Conservation (phyloP, 768 basidiomycete species). For the Termitomyces heimii region DNA sequence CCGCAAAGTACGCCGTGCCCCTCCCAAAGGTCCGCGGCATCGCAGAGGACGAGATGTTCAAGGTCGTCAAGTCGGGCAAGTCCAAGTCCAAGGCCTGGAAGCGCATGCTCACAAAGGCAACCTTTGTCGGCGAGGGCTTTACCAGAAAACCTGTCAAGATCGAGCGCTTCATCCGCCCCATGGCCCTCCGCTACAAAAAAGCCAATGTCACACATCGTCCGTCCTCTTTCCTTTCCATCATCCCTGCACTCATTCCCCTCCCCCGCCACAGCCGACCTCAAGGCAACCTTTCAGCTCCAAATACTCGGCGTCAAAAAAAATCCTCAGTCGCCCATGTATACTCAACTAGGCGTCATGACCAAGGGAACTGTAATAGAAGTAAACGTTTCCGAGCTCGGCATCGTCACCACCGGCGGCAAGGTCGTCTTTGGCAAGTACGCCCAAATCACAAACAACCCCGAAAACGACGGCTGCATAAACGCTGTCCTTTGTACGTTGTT, state of each 20-base stretch:
- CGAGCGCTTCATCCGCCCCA: conserved; percentile 96
- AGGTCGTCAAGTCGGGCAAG: conserved; percentile 97
- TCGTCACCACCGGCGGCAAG: conserved; percentile 97
- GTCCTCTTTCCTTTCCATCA: conserved; percentile 16
- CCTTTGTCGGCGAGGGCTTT: conserved; percentile 97
- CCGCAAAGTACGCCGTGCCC: conserved; percentile 96
- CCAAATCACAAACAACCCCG: conserved; percentile 90
- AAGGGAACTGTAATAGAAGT: conserved; percentile 99
- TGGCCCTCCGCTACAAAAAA: conserved; percentile 96
- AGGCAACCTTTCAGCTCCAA: conserved; percentile 98
- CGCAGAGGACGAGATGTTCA: conserved; percentile 99
- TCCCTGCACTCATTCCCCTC: not conserved
- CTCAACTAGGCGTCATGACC: conserved; percentile 93
- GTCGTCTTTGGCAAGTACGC: conserved; percentile 92
- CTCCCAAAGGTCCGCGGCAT: conserved; percentile 96
- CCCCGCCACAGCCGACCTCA: conserved; percentile 91
- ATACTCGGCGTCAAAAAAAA: conserved; percentile 99
- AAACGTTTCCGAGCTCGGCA: conserved; percentile 96
- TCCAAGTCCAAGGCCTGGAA: conserved; percentile 97
- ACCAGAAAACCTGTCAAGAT: conserved; percentile 98
- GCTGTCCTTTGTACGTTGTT: conserved; percentile 75
- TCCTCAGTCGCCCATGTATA: conserved; percentile 97
- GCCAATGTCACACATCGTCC: conserved; percentile 98
- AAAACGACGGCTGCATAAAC: conserved; percentile 96
- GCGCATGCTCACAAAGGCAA: conserved; percentile 98